Conservation (phyloP, 129 eudicot species). For the Lactuca sativa region DNA sequence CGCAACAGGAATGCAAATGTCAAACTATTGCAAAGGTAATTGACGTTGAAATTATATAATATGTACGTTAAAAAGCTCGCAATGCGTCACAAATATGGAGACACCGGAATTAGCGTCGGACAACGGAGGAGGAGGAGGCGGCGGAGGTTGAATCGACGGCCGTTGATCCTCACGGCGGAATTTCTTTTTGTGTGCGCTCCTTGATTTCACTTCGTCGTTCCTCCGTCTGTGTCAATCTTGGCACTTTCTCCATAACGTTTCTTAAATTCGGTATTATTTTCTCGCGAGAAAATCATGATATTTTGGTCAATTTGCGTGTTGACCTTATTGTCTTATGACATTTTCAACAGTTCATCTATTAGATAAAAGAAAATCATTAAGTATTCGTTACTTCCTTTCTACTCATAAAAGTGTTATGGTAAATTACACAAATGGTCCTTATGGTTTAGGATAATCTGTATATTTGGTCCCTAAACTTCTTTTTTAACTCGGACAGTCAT, state of each 20-base stretch:
- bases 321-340: neutral
- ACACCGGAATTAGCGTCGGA: constrained; percentile 11
- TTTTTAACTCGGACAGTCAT: too few species aligned
- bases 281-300: constrained; percentile 11
- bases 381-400: too few species aligned
- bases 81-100: constrained; percentile 3
- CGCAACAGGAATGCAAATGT: constrained; percentile 3
- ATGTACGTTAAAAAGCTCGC: constrained; percentile 6
- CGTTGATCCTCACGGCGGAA: constrained; percentile 27
- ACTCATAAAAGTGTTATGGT: too few species aligned
- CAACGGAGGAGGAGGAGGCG: neutral
- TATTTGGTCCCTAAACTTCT: too few species aligned
- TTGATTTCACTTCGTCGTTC: constrained; percentile 20
- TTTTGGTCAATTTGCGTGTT: constrained; percentile 18
- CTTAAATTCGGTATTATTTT: constrained; percentile 3
- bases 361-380: too few species aligned
- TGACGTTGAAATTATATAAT: constrained; percentile 10
- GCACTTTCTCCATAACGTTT: constrained; percentile 15
- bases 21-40: constrained; percentile 3
- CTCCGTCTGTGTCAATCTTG: constrained; percentile 12
- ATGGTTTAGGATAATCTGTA: too few species aligned
- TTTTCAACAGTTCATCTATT: neutral
- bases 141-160: constrained; percentile 26
- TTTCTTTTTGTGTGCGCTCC: constrained; percentile 14
- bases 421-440: too few species aligned